phyloP scores from a whole-genome alignment of 768 basidiomycete genomes.

The Pisolithus albus region DNA sequence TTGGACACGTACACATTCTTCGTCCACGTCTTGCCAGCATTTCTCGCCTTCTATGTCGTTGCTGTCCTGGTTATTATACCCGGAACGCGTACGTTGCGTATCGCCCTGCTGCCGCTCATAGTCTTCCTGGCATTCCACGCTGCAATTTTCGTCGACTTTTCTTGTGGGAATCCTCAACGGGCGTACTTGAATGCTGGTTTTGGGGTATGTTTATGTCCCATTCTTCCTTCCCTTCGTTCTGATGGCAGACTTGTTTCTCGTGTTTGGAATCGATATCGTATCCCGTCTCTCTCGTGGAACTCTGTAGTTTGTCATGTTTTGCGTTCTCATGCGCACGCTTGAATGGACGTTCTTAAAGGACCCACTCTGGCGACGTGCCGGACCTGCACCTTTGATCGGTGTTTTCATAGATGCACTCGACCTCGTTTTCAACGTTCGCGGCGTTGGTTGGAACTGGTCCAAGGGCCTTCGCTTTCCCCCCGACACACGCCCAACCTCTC shows the following conservation, averaged over 20 bases:
- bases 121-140: background rate
- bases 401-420: constrained; percentile 38
- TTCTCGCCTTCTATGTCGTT: constrained; percentile 41
- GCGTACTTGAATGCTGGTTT: background rate
- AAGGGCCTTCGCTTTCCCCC: constrained; percentile 19
- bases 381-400: background rate
- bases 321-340: constrained; percentile 2
- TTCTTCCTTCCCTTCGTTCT: background rate
- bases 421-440: constrained; percentile 46
- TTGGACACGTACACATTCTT: constrained; percentile 28
- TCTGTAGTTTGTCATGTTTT: constrained; percentile 2
- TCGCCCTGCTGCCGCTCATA: constrained; percentile 38
- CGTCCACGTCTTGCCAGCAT: constrained; percentile 34
- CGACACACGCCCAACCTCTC: constrained; percentile 37
- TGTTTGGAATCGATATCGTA: no score
- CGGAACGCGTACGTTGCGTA: constrained; percentile 36
- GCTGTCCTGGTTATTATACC: constrained; percentile 46
- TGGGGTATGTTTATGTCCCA: background rate
- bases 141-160: background rate
- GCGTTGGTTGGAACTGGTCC: constrained; percentile 59
- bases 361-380: background rate
- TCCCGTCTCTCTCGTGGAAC: no score
- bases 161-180: background rate
- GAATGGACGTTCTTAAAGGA: constrained; percentile 4
- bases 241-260: background rate